Percentiles rank a stretch among this genome's conserved stretches.
Evolutionary conservation across 2,329 filamentous ascomycete species (phyloP).

Genomic region (Canariomyces notabilis): DNA sequence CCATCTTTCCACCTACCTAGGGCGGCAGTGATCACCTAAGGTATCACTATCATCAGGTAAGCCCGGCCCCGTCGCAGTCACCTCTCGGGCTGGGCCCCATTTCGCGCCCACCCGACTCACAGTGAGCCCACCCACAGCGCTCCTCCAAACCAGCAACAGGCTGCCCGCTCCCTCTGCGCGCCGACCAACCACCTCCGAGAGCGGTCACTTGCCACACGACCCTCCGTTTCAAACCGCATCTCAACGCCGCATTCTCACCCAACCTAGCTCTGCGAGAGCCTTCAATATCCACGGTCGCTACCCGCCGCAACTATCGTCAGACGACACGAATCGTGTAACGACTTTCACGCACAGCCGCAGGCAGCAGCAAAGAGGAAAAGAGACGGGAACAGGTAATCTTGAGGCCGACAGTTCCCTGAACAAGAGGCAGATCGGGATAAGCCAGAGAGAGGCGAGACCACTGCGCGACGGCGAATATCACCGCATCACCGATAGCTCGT

Average conservation of each 20-base stretch:
- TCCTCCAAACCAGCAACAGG: constrained; percentile 14
- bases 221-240: constrained; percentile 25
- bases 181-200: constrained; percentile 27
- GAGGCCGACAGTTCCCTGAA: background rate
- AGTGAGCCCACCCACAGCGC: constrained; percentile 16
- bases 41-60: constrained; percentile 3
- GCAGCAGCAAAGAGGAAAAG: background rate
- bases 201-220: constrained; percentile 25
- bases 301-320: background rate
- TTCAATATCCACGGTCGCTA: constrained; percentile 4
- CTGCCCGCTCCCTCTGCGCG: constrained; percentile 18
- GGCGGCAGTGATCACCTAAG: constrained; percentile 2
- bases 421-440: background rate
- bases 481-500: background rate
- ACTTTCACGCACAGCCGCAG: constrained; percentile 2
- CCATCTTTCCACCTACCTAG: background rate
- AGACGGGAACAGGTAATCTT: background rate
- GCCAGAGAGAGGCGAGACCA: no score
- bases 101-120: constrained; percentile 8
- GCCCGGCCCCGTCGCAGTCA: constrained; percentile 12
- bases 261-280: constrained; percentile 10
- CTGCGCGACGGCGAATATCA: background rate
- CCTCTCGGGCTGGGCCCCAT: constrained; percentile 10
- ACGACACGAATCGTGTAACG: constrained; percentile 5
- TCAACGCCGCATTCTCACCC: constrained; percentile 12